Evolutionary conservation across 768 basidiomycete genomes (phyloP).

Genomic region (Agrocybe pediades): DNA sequence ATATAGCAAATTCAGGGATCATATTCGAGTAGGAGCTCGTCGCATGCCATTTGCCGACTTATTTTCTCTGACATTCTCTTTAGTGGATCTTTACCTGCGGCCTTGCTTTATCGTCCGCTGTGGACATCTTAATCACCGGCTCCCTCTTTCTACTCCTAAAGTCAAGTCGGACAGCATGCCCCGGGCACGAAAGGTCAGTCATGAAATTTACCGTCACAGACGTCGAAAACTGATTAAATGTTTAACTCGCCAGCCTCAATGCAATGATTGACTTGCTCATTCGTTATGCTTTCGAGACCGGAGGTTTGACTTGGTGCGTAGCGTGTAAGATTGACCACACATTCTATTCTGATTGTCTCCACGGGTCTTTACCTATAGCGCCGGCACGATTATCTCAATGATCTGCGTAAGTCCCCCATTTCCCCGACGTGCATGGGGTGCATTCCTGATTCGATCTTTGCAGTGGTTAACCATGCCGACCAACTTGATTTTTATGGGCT

Average conservation of each 20-base stretch:
- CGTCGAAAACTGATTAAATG: too few species aligned
- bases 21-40: constrained; percentile 22
- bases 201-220: too few species aligned
- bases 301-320: constrained; percentile 39
- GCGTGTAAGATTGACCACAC: not conserved
- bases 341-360: not conserved
- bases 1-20: constrained; percentile 17
- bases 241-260: too few species aligned
- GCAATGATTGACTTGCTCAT: too few species aligned
- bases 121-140: constrained; percentile 50
- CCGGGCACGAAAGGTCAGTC: too few species aligned
- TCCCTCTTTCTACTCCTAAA: constrained; percentile 46
- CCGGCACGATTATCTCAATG: not conserved
- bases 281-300: too few species aligned
- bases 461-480: constrained; percentile 49
- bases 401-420: constrained; percentile 1
- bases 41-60: not conserved
- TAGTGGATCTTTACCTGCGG: constrained; percentile 61
- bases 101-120: constrained; percentile 46
- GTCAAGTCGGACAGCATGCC: constrained; percentile 35
- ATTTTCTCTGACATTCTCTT: not conserved
- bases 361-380: not conserved
- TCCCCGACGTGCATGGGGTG: constrained; percentile 14
- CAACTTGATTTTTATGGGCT: constrained; percentile 53
- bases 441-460: constrained; percentile 8